Evolutionary conservation across 2,329 filamentous ascomycete species (phyloP).

Genomic region (Cordyceps javanica): DNA sequence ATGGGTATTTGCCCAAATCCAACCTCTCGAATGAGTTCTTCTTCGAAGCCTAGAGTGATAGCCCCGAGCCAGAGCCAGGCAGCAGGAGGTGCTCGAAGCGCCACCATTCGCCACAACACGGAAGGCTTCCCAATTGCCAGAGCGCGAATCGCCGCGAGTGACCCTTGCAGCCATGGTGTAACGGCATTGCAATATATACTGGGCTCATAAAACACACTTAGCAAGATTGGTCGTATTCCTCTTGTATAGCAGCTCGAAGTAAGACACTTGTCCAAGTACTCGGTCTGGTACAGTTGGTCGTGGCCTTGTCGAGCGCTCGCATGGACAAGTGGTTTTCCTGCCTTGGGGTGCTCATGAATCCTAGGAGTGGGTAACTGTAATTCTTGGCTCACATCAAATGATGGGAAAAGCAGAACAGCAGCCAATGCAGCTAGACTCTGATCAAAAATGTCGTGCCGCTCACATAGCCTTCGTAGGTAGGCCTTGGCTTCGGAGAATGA

Average conservation of each 20-base stretch:
- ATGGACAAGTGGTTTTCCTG: not conserved
- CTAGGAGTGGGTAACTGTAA: not conserved
- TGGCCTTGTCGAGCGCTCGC: not conserved
- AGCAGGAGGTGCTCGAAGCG: conserved; percentile 12
- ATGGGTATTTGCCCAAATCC: conserved; percentile 20
- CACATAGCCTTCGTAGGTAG: not conserved
- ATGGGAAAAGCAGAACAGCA: not conserved
- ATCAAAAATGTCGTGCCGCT: not conserved
- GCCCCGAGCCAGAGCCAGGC: conserved; percentile 22
- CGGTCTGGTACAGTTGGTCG: not conserved
- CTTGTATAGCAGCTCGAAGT: conserved; percentile 20
- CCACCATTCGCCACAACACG: conserved; percentile 21
- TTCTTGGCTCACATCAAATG: not conserved
- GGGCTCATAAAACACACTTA: conserved; percentile 23
- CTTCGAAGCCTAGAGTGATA: conserved; percentile 18
- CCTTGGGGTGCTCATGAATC: not conserved
- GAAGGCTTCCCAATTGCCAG: conserved; percentile 13
- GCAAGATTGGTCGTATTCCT: conserved; percentile 21
- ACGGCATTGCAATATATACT: conserved; percentile 23
- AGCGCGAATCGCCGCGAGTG: conserved; percentile 20
- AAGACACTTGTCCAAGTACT: conserved; percentile 18
- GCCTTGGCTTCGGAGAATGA: not conserved
- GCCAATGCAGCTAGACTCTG: not conserved
- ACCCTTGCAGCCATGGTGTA: conserved; percentile 24
- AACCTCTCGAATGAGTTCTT: conserved; percentile 17